These are phyloP conservation scores for Stephania cephalantha DNA, from an alignment of 164 flowering plant genomes.

Conservation along the genomic window DNA sequence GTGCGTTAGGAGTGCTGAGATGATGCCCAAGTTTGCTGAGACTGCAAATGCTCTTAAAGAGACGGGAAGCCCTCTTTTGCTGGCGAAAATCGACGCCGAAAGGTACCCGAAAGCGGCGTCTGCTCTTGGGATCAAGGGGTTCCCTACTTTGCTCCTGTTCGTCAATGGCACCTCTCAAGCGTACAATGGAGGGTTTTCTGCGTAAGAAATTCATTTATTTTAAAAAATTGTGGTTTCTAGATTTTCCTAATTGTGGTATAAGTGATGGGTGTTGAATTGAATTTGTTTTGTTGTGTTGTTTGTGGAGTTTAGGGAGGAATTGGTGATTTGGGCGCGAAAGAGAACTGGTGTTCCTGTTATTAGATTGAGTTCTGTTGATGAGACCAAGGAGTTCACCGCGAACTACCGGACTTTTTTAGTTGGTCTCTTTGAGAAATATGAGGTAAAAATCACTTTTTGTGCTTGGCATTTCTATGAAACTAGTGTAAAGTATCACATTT, in stretches of 20 bases:
- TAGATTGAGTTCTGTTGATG: constrained; percentile 41
- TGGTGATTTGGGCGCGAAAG: constrained; percentile 84
- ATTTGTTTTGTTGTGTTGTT: neutral
- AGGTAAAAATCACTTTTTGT: constrained; percentile 36
- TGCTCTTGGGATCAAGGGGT: constrained; percentile 66
- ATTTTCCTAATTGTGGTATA: neutral
- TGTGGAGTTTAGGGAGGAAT: constrained; percentile 53
- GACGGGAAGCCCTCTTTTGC: constrained; percentile 46
- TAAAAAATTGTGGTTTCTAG: neutral
- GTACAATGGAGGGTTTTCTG: constrained; percentile 73
- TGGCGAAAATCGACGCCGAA: constrained; percentile 88
- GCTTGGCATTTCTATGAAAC: neutral
- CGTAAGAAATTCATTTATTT: constrained; percentile 34
- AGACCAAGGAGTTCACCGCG: constrained; percentile 56
- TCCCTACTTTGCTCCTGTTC: constrained; percentile 79
- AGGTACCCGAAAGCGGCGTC: constrained; percentile 67
- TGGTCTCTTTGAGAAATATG: constrained; percentile 66
- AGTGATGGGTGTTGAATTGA: neutral
- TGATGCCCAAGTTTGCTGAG: constrained; percentile 88
- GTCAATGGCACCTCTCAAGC: constrained; percentile 62
- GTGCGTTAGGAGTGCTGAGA: constrained; percentile 81
- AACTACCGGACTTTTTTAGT: constrained; percentile 47
- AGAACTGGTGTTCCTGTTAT: constrained; percentile 74
- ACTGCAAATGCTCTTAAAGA: constrained; percentile 69
- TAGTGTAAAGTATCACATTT: neutral